Evolutionary conservation across 257 asterid species (phyloP), one percentile per base, ranked within the genome.

Genomic region (Scutellaria galericulata): DNA sequence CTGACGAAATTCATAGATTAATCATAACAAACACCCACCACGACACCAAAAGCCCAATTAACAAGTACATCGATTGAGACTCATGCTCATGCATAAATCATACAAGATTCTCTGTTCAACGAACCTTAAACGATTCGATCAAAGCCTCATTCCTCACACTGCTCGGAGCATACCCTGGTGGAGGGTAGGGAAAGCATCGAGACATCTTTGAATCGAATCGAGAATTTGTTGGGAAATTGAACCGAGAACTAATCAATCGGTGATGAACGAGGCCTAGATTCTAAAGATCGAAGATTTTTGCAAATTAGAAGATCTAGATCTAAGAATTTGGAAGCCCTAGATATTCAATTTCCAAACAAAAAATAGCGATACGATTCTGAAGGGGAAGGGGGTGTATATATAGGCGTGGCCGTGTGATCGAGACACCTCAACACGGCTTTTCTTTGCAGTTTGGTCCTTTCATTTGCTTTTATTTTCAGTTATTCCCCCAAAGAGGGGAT

Each of bases 41-140:
- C 56, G 68, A 18, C 73, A 54, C 68, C 66, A 47, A 39, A 59
- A 13, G 6, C 37, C 66, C 47, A 15, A 2, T 10, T 54, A 45
- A 47, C 27, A 55, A 31, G 20, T 10, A 80, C 42, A 71, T 58
- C 75, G 77, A 75, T 48, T 31, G 37, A 41, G 70, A 71, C 37
- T 59, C 79, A 75, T 12, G 79, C 57, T 63, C 68, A 77, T 9
- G 78, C 77, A 65, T 60, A 76, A 77, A 83, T 75, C 68, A 83
- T 81, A 79, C 84, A 64, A 84, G 83, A 50, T 75, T 81, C 77
- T 81, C 82, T 66, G 69, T 77, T 44, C 86, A 81, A 90, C 97
- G 82, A 87, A 92, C 97, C 97, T 89, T 89, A 85, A 86, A 86
- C 92, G 87, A 86, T 70, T 87, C 97, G 91, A 87, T 92, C 97